phyloP scores from a whole-genome alignment of 169 alveolate species.

The Plasmodium chabaudi region DNA sequence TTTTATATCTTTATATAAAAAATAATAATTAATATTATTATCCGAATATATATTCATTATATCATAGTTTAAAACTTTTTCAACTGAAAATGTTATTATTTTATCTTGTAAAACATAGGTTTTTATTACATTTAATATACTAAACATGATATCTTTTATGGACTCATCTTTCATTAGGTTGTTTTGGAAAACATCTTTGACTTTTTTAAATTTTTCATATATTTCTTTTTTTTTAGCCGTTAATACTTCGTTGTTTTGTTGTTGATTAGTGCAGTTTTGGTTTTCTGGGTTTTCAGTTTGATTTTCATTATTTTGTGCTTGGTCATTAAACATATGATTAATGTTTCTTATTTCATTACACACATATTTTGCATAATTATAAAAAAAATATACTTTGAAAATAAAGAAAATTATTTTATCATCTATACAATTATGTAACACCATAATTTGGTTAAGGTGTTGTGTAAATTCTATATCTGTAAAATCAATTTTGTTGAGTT shows the following conservation, averaged over 20 bases:
- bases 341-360: slow-evolving; percentile 56
- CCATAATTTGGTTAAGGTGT: slow-evolving; percentile 21
- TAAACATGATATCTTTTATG: slow-evolving; percentile 64
- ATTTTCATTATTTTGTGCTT: neutral
- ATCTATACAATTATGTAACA: slow-evolving; percentile 42
- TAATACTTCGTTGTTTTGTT: slow-evolving; percentile 26
- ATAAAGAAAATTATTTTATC: slow-evolving; percentile 32
- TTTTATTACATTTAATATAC: slow-evolving; percentile 72
- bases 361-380: slow-evolving; percentile 39
- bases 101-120: slow-evolving; percentile 43
- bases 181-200: slow-evolving; percentile 54
- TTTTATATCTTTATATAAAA: slow-evolving; percentile 63
- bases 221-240: slow-evolving; percentile 62
- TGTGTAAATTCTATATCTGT: slow-evolving; percentile 7
- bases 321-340: slow-evolving; percentile 2
- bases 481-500: slow-evolving; percentile 28
- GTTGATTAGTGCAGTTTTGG: slow-evolving; percentile 12
- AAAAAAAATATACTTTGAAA: slow-evolving; percentile 59
- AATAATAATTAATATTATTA: slow-evolving; percentile 48
- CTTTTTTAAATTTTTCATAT: slow-evolving; percentile 71
- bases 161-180: slow-evolving; percentile 54
- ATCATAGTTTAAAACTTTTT: slow-evolving; percentile 60
- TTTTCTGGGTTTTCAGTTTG: neutral
- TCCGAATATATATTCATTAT: slow-evolving; percentile 47
- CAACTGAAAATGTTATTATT: slow-evolving; percentile 64